These are phyloP conservation scores for Saccharomyces cerevisiae DNA, from an alignment of 805 yeast genomes.

Conservation along the genomic window DNA sequence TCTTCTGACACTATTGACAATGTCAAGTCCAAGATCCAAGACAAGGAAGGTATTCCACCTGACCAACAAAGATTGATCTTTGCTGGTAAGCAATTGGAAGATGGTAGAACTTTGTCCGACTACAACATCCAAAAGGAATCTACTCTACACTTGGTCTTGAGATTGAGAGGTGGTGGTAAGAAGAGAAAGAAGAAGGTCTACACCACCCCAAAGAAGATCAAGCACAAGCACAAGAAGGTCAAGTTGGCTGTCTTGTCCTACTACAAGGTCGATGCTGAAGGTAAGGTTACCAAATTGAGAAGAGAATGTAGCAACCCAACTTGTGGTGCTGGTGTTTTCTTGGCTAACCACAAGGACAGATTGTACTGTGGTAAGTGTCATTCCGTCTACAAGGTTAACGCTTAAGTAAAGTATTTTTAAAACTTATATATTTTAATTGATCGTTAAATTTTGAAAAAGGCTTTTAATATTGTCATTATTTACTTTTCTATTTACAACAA, in stretches of 20 bases:
- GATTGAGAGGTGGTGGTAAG: slow-evolving; percentile 99
- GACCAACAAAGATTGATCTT: slow-evolving; percentile 96
- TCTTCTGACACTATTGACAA: slow-evolving; percentile 96
- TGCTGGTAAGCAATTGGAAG: slow-evolving; percentile 96
- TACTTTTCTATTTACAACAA: background rate
- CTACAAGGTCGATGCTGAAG: slow-evolving; percentile 98
- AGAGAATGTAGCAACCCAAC: slow-evolving; percentile 92
- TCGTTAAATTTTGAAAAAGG: background rate
- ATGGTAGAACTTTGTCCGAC: slow-evolving; percentile 92
- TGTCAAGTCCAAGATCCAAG: slow-evolving; percentile 94
- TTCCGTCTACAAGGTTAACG: slow-evolving; percentile 65
- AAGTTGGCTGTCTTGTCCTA: slow-evolving; percentile 98
- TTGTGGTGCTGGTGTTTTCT: slow-evolving; percentile 99
- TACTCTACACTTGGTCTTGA: slow-evolving; percentile 88
- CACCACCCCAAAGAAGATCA: slow-evolving; percentile 99
- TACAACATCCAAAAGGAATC: slow-evolving; percentile 98
- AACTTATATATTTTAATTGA: slow-evolving; percentile 2
- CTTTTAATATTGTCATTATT: background rate
- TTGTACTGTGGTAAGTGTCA: slow-evolving; percentile 99
- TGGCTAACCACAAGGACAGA: slow-evolving; percentile 98
- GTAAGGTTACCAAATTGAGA: slow-evolving; percentile 96
- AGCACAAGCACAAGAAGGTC: slow-evolving; percentile 98
- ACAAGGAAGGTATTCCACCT: slow-evolving; percentile 96
- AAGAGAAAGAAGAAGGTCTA: slow-evolving; percentile 99
- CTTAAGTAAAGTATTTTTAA: slow-evolving; percentile 11